Base-by-base conservation (phyloP, 805 yeast species). In the Spathaspora arborariae region DNA sequence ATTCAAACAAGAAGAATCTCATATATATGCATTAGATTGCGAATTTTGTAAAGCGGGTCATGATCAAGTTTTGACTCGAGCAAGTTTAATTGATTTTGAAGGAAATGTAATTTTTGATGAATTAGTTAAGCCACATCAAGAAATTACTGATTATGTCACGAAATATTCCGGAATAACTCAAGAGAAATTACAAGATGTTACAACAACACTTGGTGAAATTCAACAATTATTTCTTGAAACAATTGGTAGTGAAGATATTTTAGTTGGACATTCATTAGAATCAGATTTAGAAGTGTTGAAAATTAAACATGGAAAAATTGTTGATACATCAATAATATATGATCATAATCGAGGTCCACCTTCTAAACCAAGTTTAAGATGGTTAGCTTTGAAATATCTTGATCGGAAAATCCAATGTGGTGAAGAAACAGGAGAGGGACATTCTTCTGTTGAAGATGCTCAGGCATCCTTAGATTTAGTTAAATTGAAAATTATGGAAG, bases 191-290 rank as follows among this genome's bases (percentile, higher is more conserved):
- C 56, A 62, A 13, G 75, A 70, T 39, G 92, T 85, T 2, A 80
- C 83, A 0, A 85, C 86, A 0, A 80, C 85, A 0, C 61, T 85
- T 13, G 50, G 62, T 15, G 96, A 91, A 54, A 79, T 88, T 2
- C 97, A 90, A 60, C 49, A 72, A 1, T 69, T 75, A 55, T 48
- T 94, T 5, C 43, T 78, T 2, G 52, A 59, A 2, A 54, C 76
- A 1, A 68, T 92, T 2, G 67, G 79, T 5, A 56, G 75, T 1
- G 65, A 70, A 15, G 97, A 90, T 59, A 73, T 83, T 11, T 59
- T 92, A 19, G 78, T 92, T 44, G 98, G 99, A 1, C 99, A 92
- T 62, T 92, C 98, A 0, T 68, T 92, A 24, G 92, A 91, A 51
- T 82, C 85, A 19, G 99, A 92, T 63, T 70, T 92, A 42, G 71